phyloP scores from a whole-genome alignment of 2,329 filamentous ascomycete species.

The Orbilia brochopaga region DNA sequence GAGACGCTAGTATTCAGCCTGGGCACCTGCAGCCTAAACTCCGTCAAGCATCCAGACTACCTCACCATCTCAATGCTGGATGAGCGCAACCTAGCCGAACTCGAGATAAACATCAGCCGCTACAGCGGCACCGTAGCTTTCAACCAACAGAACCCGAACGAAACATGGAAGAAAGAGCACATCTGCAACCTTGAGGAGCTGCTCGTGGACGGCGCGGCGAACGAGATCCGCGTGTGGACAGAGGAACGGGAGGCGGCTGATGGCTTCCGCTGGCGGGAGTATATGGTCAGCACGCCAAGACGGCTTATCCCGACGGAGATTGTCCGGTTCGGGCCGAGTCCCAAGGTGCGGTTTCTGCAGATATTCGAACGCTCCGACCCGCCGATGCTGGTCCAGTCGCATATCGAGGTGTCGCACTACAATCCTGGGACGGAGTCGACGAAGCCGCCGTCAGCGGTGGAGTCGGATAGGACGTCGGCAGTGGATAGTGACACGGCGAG shows the following conservation, averaged over 20 bases:
- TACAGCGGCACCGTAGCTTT: conserved; percentile 31
- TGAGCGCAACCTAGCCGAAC: conserved; percentile 27
- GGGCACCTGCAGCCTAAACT: conserved; percentile 23
- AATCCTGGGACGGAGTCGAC: conserved; percentile 16
- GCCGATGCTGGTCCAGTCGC: conserved; percentile 41
- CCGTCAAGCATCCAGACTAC: conserved; percentile 40
- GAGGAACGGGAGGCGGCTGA: conserved; percentile 31
- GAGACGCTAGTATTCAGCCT: conserved; percentile 41
- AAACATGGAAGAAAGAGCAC: conserved; percentile 45
- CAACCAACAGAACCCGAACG: conserved; percentile 46
- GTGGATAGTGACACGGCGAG: not conserved
- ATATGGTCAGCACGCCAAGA: conserved; percentile 34
- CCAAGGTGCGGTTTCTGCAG: conserved; percentile 40
- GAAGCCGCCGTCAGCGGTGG: conserved; percentile 20
- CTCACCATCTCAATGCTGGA: conserved; percentile 41
- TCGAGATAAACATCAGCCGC: conserved; percentile 45
- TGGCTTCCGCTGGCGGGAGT: conserved; percentile 41
- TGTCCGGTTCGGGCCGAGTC: conserved; percentile 35
- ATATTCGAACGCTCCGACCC: conserved; percentile 42
- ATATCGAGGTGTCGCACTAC: conserved; percentile 46
- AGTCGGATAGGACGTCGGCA: not conserved
- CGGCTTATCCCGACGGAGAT: conserved; percentile 29
- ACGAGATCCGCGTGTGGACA: conserved; percentile 41
- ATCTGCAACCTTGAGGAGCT: conserved; percentile 27
- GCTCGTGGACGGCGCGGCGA: conserved; percentile 27